Evolutionary conservation across 148 eudicot genomes (phyloP).

Genomic region (Beta vulgaris): DNA sequence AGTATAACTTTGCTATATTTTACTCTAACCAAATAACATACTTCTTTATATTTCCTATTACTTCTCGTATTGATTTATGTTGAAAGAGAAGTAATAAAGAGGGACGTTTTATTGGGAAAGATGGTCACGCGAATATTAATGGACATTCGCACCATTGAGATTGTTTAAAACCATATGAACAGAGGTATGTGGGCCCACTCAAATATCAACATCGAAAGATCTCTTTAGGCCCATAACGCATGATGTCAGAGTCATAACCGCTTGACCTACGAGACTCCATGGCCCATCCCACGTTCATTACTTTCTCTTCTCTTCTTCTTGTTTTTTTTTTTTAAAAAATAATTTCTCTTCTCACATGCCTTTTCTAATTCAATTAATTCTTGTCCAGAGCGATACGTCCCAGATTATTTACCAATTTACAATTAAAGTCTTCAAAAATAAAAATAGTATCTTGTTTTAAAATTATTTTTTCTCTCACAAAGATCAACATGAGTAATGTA

Average conservation of each 20-base stretch:
- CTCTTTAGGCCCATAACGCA: conserved; percentile 33
- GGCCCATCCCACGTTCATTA: conserved; percentile 14
- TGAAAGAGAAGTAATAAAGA: no score
- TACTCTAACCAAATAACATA: no score
- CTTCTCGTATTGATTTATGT: no score
- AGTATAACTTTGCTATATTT: no score
- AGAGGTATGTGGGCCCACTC: conserved; percentile 14
- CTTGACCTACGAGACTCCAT: conserved; percentile 26
- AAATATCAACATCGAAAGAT: conserved; percentile 29
- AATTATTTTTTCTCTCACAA: no score
- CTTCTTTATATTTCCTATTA: no score
- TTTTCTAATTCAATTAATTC: not conserved
- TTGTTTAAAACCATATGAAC: conserved; percentile 3
- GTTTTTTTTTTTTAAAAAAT: not conserved
- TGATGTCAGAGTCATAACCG: conserved; percentile 40
- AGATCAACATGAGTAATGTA: no score
- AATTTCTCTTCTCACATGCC: not conserved
- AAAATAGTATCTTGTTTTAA: no score
- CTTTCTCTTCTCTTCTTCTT: not conserved
- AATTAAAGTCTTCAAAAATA: no score
- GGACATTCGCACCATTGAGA: conserved; percentile 9
- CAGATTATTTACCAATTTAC: no score
- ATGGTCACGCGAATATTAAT: conserved; percentile 9
- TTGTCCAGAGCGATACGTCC: no score
- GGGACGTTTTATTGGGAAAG: not conserved